A percentile compares a stretch with the other conserved stretches of the same genome.
phyloP scores from a whole-genome alignment of 176 grass and related monocot genomes.

The Triticum turgidum region DNA sequence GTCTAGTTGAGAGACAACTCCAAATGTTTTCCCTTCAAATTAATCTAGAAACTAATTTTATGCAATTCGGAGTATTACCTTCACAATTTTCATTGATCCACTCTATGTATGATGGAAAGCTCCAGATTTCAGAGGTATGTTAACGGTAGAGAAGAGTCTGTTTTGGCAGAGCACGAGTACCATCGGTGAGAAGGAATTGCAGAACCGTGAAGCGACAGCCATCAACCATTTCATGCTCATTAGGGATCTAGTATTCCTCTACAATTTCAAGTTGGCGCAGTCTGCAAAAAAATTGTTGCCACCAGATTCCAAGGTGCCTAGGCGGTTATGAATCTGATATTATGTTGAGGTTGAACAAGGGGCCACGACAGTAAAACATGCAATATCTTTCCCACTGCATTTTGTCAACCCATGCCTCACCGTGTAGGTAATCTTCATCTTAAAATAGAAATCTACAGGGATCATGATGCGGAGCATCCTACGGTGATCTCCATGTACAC shows the following conservation, averaged over 20 bases:
- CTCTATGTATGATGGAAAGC: too few species aligned
- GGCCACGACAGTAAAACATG: background rate
- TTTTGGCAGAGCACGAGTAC: too few species aligned
- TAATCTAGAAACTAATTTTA: background rate
- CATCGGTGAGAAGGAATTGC: background rate
- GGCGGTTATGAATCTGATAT: background rate
- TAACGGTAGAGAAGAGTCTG: too few species aligned
- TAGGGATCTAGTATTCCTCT: background rate
- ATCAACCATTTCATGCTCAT: too few species aligned
- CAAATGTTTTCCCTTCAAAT: background rate
- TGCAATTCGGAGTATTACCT: background rate
- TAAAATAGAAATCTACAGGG: background rate
- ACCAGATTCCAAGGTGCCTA: background rate
- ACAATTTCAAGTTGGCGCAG: background rate
- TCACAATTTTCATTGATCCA: background rate
- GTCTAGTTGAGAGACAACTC: background rate
- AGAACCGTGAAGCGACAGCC: background rate
- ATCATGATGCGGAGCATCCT: background rate
- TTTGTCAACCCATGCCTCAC: too few species aligned
- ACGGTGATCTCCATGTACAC: too few species aligned
- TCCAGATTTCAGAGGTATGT: too few species aligned
- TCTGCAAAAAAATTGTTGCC: background rate
- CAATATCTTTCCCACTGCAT: background rate
- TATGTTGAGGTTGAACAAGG: background rate
- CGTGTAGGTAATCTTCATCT: background rate